Evolutionary conservation across 495 filamentous ascomycete genomes (phyloP).

Genomic region (Pseudotulostoma volvatum): DNA sequence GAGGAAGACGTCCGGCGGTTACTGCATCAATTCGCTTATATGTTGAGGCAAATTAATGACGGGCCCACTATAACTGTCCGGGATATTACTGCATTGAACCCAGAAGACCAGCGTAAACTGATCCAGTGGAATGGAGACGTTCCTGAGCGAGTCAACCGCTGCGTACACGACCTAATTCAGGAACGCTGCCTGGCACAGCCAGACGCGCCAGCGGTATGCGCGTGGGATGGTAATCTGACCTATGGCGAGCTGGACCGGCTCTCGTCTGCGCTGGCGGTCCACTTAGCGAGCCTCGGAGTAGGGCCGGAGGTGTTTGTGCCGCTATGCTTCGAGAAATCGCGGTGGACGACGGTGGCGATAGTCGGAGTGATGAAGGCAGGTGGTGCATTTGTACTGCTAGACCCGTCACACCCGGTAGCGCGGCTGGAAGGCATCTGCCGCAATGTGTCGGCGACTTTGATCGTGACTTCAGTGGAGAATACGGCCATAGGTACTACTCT

Average conservation of each 20-base stretch:
- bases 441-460: neutral
- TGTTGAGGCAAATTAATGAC: slow-evolving; percentile 1
- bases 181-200: slow-evolving; percentile 8
- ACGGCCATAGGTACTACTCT: neutral
- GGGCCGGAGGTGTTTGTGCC: slow-evolving; percentile 2
- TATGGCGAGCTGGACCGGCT: slow-evolving; percentile 21
- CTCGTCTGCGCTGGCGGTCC: slow-evolving; percentile 18
- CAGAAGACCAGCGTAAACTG: slow-evolving; percentile 10
- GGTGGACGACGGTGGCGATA: slow-evolving; percentile 27
- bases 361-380: slow-evolving; percentile 32
- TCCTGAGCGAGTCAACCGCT: slow-evolving; percentile 9
- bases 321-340: slow-evolving; percentile 1
- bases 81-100: slow-evolving; percentile 4
- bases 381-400: slow-evolving; percentile 27
- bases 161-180: slow-evolving; percentile 15
- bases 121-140: slow-evolving; percentile 17
- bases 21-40: slow-evolving; percentile 10
- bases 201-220: slow-evolving; percentile 13
- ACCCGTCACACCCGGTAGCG: slow-evolving; percentile 11
- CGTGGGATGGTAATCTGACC: slow-evolving; percentile 23
- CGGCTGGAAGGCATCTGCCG: slow-evolving; percentile 12
- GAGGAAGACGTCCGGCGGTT: slow-evolving; percentile 5
- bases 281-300: slow-evolving; percentile 31
- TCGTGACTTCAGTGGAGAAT: neutral
- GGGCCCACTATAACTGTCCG: neutral